Evolutionary conservation across 495 filamentous ascomycete genomes (phyloP), one percentile per base, ranked within the genome.

Genomic region (Hypoxylon subgilvum): DNA sequence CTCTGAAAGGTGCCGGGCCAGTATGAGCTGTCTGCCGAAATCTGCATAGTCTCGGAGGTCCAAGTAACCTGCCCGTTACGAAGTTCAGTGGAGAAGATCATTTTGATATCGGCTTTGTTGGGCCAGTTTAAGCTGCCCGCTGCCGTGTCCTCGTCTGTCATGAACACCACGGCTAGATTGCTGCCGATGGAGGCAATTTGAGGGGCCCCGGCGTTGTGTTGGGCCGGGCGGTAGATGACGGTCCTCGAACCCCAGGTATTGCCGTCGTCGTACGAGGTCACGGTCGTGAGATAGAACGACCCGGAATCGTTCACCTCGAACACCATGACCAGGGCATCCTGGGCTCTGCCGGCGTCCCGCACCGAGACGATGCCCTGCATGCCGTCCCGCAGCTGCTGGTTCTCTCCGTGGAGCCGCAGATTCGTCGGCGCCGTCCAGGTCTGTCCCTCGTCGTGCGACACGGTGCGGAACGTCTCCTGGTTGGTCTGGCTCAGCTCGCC

Each of bases 321-420:
- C 0, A 84, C 75, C 70, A 84, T 79, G n/a, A 85, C 72, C 3
- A 85, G 70, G 3, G 70, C 77, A 2, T 53, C 49, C 6, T 47
- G 13, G 0, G 73, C 74, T 13, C 75, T 74, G 9, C 34, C 55
- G n/a, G 72, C 42, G 22, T 67, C 63, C 0, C 75, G 74, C 23
- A 84, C 75, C 0, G 82, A 77, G 1, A 77, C 78, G 78, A 86
- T 87, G 1, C 84, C 83, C 52, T 86, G 6, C 82, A 80, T 28
- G 69, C 66, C 12, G 63, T 68, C 65, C 72, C 73, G 17, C 66
- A 65, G 10, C 53, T 67, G 5, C 76, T 80, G 21, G 77, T 66
- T 13, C 81, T 66, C 31, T 68, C 75, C 44, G 63, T 71, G 14
- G 72, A 76, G 22, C 18, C 54, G 48, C 3, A 72, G 61, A 21